Base-by-base conservation (phyloP, 2,329 filamentous ascomycete genomes). In the Cryphonectria japonica region DNA sequence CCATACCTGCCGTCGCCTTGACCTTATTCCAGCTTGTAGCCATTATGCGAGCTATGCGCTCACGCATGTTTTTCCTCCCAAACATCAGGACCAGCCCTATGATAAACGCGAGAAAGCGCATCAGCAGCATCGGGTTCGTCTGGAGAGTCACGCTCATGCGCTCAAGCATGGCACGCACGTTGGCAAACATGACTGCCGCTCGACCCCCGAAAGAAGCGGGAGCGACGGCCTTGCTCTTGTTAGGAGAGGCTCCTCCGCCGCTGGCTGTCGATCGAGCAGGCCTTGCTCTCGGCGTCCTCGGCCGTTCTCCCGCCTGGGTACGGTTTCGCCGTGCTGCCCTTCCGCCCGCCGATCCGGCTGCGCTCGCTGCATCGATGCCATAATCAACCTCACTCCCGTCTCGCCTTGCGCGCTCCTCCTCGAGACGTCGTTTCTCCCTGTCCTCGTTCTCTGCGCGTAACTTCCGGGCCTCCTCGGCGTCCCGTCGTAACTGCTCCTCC, bases 1-100 rank as follows among this genome's bases (percentile, higher is more conserved):
- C 96, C 95, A 98, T 98, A 1, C 95, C 95, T 5, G 95, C 91
- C 0, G 96, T 98, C 62, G 90, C 87, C 79, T 88, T 90, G 57
- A 97, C 83, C 83, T 97, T 98, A 69, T 88, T 87, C 94, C 94
- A 97, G 13, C 89, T 90, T 39, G 87, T 84, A 54, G 87, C 88
- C 60, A 97, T 78, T 52, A 94, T 84, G 69, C 90, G 86, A 78
- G 90, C 87, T 50, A 98, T 80, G 74, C 92, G 88, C 75, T 97
- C 90, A 57, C 95, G 88, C 19, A 97, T 84, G 77, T 92, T 91
- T 76, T 88, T 87, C 76, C 93, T 87, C 71, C 93, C 92, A 72
- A 98, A 84, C 74, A 96, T 88, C 73, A 95, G 81, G 41, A 97
- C 78, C 72, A 99, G 86, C 2, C 93, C 93, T 52, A 95, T 82